Evolutionary conservation across 2,329 filamentous ascomycete genomes (phyloP), one percentile per base, ranked within the genome.

Genomic region (Fusarium setosum): DNA sequence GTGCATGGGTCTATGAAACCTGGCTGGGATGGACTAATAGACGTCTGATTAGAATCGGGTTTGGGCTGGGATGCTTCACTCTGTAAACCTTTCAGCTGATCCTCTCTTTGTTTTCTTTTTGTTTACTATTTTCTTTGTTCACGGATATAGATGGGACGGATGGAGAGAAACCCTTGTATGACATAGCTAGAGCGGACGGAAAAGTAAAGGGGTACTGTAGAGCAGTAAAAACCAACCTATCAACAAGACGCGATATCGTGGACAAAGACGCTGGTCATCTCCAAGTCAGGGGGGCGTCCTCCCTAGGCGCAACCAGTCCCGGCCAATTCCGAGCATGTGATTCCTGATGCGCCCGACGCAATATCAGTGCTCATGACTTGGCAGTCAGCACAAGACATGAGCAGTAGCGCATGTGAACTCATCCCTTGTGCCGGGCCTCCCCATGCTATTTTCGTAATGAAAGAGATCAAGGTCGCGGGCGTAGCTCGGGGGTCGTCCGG

Each of bases 1-100:
- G 49, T 70, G 67, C 53, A 66, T 69, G 60, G 69, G 67, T 53
- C 56, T 65, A 60, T 60, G 59, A 66, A 65, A 68, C 61, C 67
- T 64, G 60, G 59, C 66, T 71, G 63, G 71, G 68, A 65, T 71
- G 68, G 69, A 71, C 54, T 72, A 70, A 73, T 73, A 73, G 68
- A 72, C 56, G 68, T 69, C 63, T 69, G 67, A 69, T 72, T 71
- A 62, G 63, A 72, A 63, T 73, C 65, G 56, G 67, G 60, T 68
- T 65, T 66, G 65, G 63, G 69, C 56, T 68, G 57, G 68, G 60
- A 63, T 63, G 60, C 58, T 65, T 71, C 60, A 51, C 51, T 62
- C 61, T 69, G 67, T 66, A 70, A 61, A 60, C 54, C 52, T 65
- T n/a, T 58, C 42, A 53, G 41, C 58, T 60, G 52, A 50, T 67